Base-by-base conservation (phyloP, 2,329 filamentous ascomycete genomes). In the Diaporthe sp. region DNA sequence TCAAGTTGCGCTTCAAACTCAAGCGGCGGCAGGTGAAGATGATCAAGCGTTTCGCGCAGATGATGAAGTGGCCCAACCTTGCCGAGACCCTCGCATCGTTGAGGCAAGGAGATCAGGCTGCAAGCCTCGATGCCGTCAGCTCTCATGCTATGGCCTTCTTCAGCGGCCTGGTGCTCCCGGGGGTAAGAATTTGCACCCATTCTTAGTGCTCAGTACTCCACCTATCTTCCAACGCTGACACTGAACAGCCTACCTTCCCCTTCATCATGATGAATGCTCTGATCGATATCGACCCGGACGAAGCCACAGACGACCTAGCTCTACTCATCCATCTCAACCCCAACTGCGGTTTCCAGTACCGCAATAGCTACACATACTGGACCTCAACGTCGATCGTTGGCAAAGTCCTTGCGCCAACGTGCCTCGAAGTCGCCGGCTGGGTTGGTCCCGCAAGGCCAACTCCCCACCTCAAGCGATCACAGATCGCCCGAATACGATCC, bases 241-340 rank as follows among this genome's bases (percentile, higher is more conserved):
- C 37, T 20, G 47, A 47, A 53, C 76, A 90, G 88, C 85, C 88
- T 5, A 92, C 90, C 0, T 90, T 94, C 61, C 92, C 93, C 3
- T 95, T 94, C 84, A 88, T 95, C 51, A 91, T 94, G 61, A 95
- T 95, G 92, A 95, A 95, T 81, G 90, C 93, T 5, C 87, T 95
- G 58, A 92, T 95, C 78, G 94, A 95, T 81, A 90, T 94, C 79
- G 93, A 95, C 80, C 91, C 91, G 2, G 93, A 94, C 81, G 88
- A 88, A 5, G 91, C 91, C 4, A 91, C 90, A 7, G 90, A 93
- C 77, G 86, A 91, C 10, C 88, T 95, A 22, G 91, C 92, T 15
- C 87, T 93, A 47, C 88, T 95, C 12, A 92, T 91, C 1, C 92
- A 94, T 79, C 88, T 93, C 78, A 89, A 93, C 75, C 92, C 92